These are phyloP conservation scores for Pseudonectria foliicola DNA, from an alignment of 2,329 filamentous ascomycete species.

Conservation along the genomic window DNA sequence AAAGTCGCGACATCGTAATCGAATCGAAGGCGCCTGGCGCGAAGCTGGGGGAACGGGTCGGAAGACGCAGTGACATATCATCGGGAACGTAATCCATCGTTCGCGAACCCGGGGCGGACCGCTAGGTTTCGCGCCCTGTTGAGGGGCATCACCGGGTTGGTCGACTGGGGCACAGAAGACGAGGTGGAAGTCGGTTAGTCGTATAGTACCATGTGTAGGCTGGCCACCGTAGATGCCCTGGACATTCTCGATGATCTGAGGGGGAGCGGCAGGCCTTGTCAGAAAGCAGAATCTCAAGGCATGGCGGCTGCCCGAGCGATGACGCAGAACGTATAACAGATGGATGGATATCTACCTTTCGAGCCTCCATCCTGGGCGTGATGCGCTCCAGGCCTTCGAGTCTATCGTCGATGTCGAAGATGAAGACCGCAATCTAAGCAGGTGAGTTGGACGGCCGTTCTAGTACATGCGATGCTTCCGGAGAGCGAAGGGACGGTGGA, in stretches of 20 bases:
- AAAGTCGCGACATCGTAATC: slow-evolving; percentile 87
- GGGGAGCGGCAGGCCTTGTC: slow-evolving; percentile 5
- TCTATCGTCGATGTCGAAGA: too few species aligned
- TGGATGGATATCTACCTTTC: slow-evolving; percentile 28
- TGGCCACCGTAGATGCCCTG: slow-evolving; percentile 54
- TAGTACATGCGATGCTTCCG: too few species aligned
- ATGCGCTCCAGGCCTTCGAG: not conserved
- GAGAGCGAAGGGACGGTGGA: too few species aligned
- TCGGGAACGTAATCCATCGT: slow-evolving; percentile 91
- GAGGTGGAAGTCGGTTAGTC: slow-evolving; percentile 57
- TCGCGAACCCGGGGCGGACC: slow-evolving; percentile 44
- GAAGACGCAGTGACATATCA: slow-evolving; percentile 75
- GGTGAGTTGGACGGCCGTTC: too few species aligned
- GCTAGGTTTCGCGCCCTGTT: slow-evolving; percentile 8
- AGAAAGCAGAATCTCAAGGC: slow-evolving; percentile 6
- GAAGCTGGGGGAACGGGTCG: slow-evolving; percentile 65
- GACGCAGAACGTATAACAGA: not conserved
- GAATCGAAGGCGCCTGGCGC: slow-evolving; percentile 70
- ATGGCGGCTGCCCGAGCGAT: not conserved
- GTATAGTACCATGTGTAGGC: slow-evolving; percentile 48
- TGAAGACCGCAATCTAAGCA: too few species aligned
- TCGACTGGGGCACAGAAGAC: slow-evolving; percentile 41
- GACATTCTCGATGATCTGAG: slow-evolving; percentile 48
- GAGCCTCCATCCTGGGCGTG: slow-evolving; percentile 30
- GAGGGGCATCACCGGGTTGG: slow-evolving; percentile 17